phyloP scores from a whole-genome alignment of 2,329 filamentous ascomycete species.

The Alternaria alternata region DNA sequence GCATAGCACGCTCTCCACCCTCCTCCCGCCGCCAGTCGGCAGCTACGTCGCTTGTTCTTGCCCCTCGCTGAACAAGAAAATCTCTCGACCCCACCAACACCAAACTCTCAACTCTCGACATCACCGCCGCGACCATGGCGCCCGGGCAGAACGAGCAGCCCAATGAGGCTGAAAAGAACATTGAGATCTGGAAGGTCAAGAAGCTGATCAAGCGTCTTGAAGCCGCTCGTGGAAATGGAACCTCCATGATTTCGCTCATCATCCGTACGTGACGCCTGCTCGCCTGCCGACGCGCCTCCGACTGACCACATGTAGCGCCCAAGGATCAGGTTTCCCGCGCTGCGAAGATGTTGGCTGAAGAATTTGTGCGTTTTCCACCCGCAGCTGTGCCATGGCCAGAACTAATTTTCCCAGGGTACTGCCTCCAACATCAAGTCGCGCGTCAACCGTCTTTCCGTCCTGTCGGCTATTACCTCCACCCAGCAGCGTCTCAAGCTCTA shows the following conservation, averaged over 20 bases:
- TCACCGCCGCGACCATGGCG: conserved; percentile 45
- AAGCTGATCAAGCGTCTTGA: conserved; percentile 99
- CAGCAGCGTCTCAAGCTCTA: conserved; percentile 99
- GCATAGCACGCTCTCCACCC: conserved; percentile 11
- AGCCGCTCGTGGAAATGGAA: conserved; percentile 96
- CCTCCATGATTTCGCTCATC: conserved; percentile 99
- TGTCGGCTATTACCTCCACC: conserved; percentile 98
- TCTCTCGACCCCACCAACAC: conserved; percentile 29
- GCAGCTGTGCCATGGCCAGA: not conserved
- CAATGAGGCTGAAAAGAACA: conserved; percentile 98
- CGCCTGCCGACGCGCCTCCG: conserved; percentile 7
- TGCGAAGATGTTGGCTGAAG: conserved; percentile 99
- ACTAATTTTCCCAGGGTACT: conserved; percentile 65
- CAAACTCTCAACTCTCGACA: conserved; percentile 19
- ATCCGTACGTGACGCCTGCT: conserved; percentile 73
- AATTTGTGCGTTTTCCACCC: conserved; percentile 64
- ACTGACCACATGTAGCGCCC: conserved; percentile 68
- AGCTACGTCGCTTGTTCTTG: conserved; percentile 29
- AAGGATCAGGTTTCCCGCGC: conserved; percentile 97
- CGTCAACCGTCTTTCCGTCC: conserved; percentile 96
- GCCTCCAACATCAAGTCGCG: conserved; percentile 99
- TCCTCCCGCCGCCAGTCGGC: conserved; percentile 25
- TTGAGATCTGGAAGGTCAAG: conserved; percentile 96
- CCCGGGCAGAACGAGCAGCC: conserved; percentile 61
- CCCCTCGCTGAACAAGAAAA: conserved; percentile 22